Evolutionary conservation across 148 eudicot species (phyloP), one percentile per base, ranked within the genome.

Genomic region (Fallopia convolvulus): DNA sequence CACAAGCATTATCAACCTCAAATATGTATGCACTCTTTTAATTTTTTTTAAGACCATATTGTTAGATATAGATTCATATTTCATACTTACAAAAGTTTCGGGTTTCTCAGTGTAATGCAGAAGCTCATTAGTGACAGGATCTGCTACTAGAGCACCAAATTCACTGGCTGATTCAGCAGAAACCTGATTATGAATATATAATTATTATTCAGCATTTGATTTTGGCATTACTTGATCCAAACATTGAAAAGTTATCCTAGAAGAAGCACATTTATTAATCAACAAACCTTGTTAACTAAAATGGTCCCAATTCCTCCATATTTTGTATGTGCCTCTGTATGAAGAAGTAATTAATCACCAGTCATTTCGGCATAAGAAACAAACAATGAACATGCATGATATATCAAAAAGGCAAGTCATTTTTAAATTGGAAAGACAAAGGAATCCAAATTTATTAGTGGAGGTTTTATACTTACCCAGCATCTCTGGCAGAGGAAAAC

Each of bases 401-500:
- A 47, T 20, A 23, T 42, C n/a, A n/a, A 41, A n/a, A 4, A 46
- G 48, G 1, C 39, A 71, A 40, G 15, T 32, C 40, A 13, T 46
- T 42, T 26, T 18, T 18, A 44, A 58, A 74, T 39, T 20, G 74
- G n/a, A 15, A 77, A 21, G 17, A 26, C 48, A 71, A 49, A 53
- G 56, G 56, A 55, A 55, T n/a, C 9, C 72, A 68, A 8, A 71
- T 9, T 17, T 7, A 20, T 20, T 71, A 30, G 40, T 68, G 5
- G 40, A 68, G 36, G 11, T 39, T 39, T 48, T 17, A 47, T 40
- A 76, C 40, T 86, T 91, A 96, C 99, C 98, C 42, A 96, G 90
- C 99, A 96, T 96, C 77, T 91, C 91, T 11, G 90, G 89, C 81
- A 96, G 83, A 6, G 99, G 98, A 81, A 96, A 93, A 82, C 87